phyloP scores from a whole-genome alignment of 2,329 filamentous ascomycete genomes.

The Aspergillus persii region DNA sequence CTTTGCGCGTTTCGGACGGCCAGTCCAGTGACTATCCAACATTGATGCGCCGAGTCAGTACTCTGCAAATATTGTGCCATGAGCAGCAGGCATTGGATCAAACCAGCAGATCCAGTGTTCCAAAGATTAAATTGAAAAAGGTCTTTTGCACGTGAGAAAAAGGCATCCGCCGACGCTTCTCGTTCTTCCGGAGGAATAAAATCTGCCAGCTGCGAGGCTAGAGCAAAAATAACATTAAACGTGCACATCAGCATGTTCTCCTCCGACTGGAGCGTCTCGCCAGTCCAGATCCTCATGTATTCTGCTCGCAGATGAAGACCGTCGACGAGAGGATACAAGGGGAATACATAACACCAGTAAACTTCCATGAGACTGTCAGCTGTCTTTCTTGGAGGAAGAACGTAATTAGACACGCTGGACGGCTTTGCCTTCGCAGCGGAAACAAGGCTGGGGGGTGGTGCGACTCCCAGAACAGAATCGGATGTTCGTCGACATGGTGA shows the following conservation, averaged over 20 bases:
- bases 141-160: constrained; percentile 45
- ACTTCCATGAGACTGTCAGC: constrained; percentile 47
- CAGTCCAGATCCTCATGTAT: constrained; percentile 45
- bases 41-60: constrained; percentile 48
- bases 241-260: constrained; percentile 47
- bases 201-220: constrained; percentile 47
- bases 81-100: constrained; percentile 49
- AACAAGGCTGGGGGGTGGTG: constrained; percentile 19
- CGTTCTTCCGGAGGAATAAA: constrained; percentile 41
- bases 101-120: constrained; percentile 43
- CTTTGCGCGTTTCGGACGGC: constrained; percentile 50
- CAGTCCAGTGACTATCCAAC: constrained; percentile 50
- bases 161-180: constrained; percentile 41
- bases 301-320: constrained; percentile 34
- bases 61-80: constrained; percentile 52
- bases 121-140: constrained; percentile 45
- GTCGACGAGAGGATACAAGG: constrained; percentile 49
- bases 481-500: constrained; percentile 22
- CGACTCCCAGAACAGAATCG: constrained; percentile 12
- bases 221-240: constrained; percentile 49
- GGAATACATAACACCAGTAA: constrained; percentile 50
- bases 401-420: constrained; percentile 29
- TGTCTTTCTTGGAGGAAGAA: constrained; percentile 46
- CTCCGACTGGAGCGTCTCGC: constrained; percentile 35
- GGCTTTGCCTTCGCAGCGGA: constrained; percentile 16